Evolutionary conservation across 2,329 filamentous ascomycete species (phyloP), one percentile per base, ranked within the genome.

Genomic region (Alternaria novae-zelandiae): DNA sequence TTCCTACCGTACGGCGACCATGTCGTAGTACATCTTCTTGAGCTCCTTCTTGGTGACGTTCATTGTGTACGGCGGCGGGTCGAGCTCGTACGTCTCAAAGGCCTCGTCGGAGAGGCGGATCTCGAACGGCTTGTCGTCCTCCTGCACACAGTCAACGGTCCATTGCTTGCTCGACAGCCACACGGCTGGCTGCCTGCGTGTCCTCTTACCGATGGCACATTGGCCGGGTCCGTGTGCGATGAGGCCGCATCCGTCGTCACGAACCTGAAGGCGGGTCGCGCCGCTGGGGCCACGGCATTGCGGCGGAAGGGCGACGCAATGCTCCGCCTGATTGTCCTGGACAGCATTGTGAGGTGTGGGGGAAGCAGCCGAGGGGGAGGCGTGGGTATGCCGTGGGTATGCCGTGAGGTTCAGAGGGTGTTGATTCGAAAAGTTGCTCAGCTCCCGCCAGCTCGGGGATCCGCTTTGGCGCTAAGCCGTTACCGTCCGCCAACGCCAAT

Each of bases 71-170:
- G 93, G 86, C 71, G 96, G 96, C 74, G 95, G 94, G 85, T 99
- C 96, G 80, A 99, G 89, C 87, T 97, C 94, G 86, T 98, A 99
- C 63, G 96, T 97, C 89, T 99, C 96, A 86, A 98, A 99, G 86
- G 93, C 95, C 91, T 98, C 95, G 82, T 97, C 93, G 82, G 93
- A 97, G 82, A 99, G 91, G 79, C 89, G 91, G 81, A 99, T 89
- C 78, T 91, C 89, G 86, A 99, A 98, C 71, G 90, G 89, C 87
- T 97, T 92, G 79, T 97, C 93, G 82, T 97, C 94, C 82, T 94
- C 92, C 94, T 97, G 79, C 59, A 71, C 45, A 21, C 45, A 8
- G 71, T 78, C 65, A 79, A 65, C 63, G 54, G 68, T 68, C 61
- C 36, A 44, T 47, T 53, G 41, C 23, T n/a, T 26, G 26, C 10